Conservation (phyloP, 2,329 filamentous ascomycete species). For the Camptophora hylomeconis region DNA sequence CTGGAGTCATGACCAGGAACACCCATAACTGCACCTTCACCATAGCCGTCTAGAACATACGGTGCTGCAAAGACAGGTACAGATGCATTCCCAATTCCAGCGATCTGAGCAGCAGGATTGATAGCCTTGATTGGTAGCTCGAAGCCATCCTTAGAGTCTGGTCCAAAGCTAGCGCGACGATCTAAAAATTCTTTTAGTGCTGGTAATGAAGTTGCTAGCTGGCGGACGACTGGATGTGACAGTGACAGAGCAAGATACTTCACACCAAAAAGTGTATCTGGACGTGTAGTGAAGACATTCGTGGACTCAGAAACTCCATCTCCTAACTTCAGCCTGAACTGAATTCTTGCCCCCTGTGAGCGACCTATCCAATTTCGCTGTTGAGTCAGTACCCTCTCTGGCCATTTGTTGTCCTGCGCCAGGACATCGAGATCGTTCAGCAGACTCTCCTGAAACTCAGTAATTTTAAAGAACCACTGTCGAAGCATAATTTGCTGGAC, state of each 20-base stretch:
- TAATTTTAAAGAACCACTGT: conserved; percentile 86
- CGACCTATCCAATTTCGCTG: conserved; percentile 82
- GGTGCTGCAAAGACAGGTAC: conserved; percentile 70
- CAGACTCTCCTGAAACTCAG: conserved; percentile 59
- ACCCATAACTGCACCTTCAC: conserved; percentile 82
- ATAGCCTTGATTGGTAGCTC: conserved; percentile 48
- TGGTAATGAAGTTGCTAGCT: conserved; percentile 45
- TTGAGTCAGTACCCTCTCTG: conserved; percentile 68
- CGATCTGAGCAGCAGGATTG: conserved; percentile 50
- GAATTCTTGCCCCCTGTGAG: conserved; percentile 58
- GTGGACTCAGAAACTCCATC: conserved; percentile 31
- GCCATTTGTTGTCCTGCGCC: conserved; percentile 55
- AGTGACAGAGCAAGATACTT: conserved; percentile 73
- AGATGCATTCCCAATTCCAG: conserved; percentile 37
- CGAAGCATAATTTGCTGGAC: conserved; percentile 84
- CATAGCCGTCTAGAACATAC: conserved; percentile 75
- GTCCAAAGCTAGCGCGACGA: conserved; percentile 37
- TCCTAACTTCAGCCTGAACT: conserved; percentile 36
- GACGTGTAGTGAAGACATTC: conserved; percentile 70
- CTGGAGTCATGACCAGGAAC: conserved; percentile 73
- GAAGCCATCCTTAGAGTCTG: conserved; percentile 52
- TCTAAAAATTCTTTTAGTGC: conserved; percentile 57
- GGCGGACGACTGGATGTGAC: conserved; percentile 54
- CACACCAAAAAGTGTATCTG: conserved; percentile 76
- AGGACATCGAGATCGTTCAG: conserved; percentile 58